Conservation (phyloP, 371 early-diverging fungal species). For the Funneliformis caledonium region DNA sequence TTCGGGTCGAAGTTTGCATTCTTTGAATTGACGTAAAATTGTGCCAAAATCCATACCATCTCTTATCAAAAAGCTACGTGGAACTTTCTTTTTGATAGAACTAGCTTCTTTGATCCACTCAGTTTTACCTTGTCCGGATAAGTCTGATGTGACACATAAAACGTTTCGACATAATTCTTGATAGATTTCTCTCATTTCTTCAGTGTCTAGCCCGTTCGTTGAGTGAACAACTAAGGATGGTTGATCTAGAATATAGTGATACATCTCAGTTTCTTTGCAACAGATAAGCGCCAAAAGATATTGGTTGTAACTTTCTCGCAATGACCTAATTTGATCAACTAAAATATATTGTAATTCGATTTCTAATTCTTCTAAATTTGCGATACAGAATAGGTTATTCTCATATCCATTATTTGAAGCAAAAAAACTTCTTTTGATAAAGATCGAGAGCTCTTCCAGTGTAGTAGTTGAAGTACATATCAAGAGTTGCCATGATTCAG, state of each 20-base stretch:
- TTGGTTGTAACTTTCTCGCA: neutral
- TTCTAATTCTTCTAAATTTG: conserved; percentile 38
- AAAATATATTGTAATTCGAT: conserved; percentile 35
- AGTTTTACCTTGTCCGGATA: conserved; percentile 37
- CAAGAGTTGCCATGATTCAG: conserved; percentile 33
- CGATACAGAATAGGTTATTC: conserved; percentile 34
- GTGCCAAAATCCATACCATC: conserved; percentile 15
- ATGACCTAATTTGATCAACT: neutral
- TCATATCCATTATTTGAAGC: conserved; percentile 27
- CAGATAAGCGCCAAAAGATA: conserved; percentile 35
- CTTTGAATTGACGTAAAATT: conserved; percentile 3
- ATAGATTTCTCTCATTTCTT: conserved; percentile 29
- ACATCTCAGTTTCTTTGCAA: conserved; percentile 14
- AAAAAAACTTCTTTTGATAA: conserved; percentile 38
- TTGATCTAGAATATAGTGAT: conserved; percentile 40
- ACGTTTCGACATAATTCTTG: conserved; percentile 11
- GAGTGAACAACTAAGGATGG: conserved; percentile 9
- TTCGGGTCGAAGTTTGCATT: neutral
- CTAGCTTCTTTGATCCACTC: conserved; percentile 25
- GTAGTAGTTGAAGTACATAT: conserved; percentile 14
- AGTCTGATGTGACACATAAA: conserved; percentile 14
- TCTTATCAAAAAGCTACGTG: conserved; percentile 29
- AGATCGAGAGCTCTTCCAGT: conserved; percentile 32
- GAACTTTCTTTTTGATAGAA: neutral
- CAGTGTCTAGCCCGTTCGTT: conserved; percentile 17